Evolutionary conservation across 2,329 filamentous ascomycete species (phyloP), one percentile per base, ranked within the genome.

Genomic region (Blastomyces parvus): DNA sequence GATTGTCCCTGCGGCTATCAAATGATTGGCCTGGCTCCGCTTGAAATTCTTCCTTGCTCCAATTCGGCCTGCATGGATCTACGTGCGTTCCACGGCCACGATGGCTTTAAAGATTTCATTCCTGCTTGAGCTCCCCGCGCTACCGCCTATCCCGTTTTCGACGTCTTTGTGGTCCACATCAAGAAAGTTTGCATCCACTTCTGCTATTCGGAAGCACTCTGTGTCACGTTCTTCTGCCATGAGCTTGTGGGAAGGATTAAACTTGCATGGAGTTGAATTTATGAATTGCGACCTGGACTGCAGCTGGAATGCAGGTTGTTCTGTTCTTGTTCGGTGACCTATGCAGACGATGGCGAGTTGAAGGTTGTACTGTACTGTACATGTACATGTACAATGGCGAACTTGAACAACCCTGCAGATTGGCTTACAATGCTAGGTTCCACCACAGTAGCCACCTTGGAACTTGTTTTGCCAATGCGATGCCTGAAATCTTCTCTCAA

Each of bases 161-260:
- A n/a, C 13, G 7, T 9, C 30, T 14, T 48, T 36, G 6, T 48
- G 14, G 5, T 1, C 6, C 40, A 6, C 25, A 14, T 22, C 42
- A n/a, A n/a, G n/a, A n/a, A n/a, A 48, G 42, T 25, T 59, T 46
- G 42, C 33, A 36, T 27, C n/a, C 14, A 22, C 30, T 33, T 46
- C 8, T 25, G 58, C 30, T 48, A 8, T 14, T 59, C 58, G 42
- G 58, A 59, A 48, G 30, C 22, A 22, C 58, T 59, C 56, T 38
- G 58, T 59, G 42, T 27, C n/a, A 59, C 46, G 58, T 48, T 44
- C 27, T 22, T 33, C 40, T 46, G 40, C 57, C 57, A 48, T 59
- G 57, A 48, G 40, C 38, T 59, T 59, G 22, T 30, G 25, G 40
- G 14, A 13, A 46, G 17, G 19, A 17, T n/a, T 30, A 36, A 22